Evolutionary conservation across 345 rosid species (phyloP).

Genomic region (Corchorus capsularis): DNA sequence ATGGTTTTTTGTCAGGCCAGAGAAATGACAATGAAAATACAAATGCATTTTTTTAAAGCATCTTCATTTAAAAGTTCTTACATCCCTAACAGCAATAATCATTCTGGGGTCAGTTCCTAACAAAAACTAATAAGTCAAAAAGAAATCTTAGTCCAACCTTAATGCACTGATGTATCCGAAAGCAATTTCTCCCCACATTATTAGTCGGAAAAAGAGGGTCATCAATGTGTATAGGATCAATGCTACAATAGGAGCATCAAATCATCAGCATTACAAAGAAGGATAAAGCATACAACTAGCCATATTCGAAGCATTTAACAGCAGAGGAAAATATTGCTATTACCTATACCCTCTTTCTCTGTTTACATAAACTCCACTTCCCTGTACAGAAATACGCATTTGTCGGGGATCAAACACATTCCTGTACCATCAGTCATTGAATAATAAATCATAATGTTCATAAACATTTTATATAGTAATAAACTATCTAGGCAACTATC

Average conservation of each 20-base stretch:
- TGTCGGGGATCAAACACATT: slow-evolving; percentile 99
- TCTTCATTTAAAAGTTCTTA: not conserved
- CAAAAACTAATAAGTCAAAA: slow-evolving; percentile 15
- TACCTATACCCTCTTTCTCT: slow-evolving; percentile 97
- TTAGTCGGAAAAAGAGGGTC: slow-evolving; percentile 93
- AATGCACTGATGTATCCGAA: slow-evolving; percentile 96
- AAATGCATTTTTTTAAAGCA: not conserved
- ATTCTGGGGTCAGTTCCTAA: slow-evolving; percentile 14
- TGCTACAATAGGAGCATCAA: slow-evolving; percentile 48
- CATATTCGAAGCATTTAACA: slow-evolving; percentile 5
- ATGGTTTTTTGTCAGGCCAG: slow-evolving; percentile 8
- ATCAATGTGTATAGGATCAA: slow-evolving; percentile 94
- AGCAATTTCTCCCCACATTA: slow-evolving; percentile 97
- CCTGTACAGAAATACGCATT: slow-evolving; percentile 93
- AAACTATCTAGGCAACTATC: slow-evolving; percentile 7
- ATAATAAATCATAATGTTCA: not conserved
- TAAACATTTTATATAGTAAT: not conserved
- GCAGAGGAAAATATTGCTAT: slow-evolving; percentile 22
- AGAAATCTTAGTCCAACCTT: slow-evolving; percentile 52
- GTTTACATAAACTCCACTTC: slow-evolving; percentile 82
- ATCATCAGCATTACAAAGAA: slow-evolving; percentile 27
- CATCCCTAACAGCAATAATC: slow-evolving; percentile 4
- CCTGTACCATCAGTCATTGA: slow-evolving; percentile 45
- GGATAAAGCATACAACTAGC: slow-evolving; percentile 15
- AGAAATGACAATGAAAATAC: slow-evolving; percentile 14